Evolutionary conservation across 345 rosid genomes (phyloP), one percentile per base, ranked within the genome.

Genomic region (Gynandropsis gynandra): DNA sequence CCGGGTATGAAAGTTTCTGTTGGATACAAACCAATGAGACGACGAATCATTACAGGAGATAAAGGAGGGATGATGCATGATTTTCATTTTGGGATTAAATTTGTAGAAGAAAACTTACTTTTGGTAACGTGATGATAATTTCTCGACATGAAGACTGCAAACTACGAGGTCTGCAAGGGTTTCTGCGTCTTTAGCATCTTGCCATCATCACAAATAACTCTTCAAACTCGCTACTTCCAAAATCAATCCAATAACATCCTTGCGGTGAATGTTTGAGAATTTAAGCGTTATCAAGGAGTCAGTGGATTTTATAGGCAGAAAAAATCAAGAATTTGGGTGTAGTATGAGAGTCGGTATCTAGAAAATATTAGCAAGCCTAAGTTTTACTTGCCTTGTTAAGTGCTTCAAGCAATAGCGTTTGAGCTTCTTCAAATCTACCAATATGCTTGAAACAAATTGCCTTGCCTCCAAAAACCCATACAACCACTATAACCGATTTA

Each of bases 371-470:
- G n/a, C n/a, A n/a, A n/a, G n/a, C n/a, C n/a, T n/a, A n/a, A 24
- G 29, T 24, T 2, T 21, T 7, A 44, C 69, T 74, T 62, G 66
- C 94, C 94, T 81, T 85, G 66, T 85, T 85, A 19, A 81, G 72
- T 43, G 94, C 89, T 70, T 81, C 94, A 48, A 85, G 89, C 64
- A 85, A 71, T 36, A 85, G 57, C 19, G 83, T 74, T 61, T 85
- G 89, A 47, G 86, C 94, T 70, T 85, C 89, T 53, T 85, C 89
- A 62, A 79, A 85, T 69, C 77, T 79, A 4, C 83, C 89, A 86
- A 85, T 81, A 50, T 77, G 94, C 79, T 81, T 79, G 70, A 80
- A 79, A 63, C 84, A 77, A 62, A 85, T 80, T 46, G 89, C 94
- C 68, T 73, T 84, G 62, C 88, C 89, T 56, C 79, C 81, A 74